Base-by-base conservation (phyloP, 2,329 filamentous ascomycete species). In the Paramyrothecium sp. region DNA sequence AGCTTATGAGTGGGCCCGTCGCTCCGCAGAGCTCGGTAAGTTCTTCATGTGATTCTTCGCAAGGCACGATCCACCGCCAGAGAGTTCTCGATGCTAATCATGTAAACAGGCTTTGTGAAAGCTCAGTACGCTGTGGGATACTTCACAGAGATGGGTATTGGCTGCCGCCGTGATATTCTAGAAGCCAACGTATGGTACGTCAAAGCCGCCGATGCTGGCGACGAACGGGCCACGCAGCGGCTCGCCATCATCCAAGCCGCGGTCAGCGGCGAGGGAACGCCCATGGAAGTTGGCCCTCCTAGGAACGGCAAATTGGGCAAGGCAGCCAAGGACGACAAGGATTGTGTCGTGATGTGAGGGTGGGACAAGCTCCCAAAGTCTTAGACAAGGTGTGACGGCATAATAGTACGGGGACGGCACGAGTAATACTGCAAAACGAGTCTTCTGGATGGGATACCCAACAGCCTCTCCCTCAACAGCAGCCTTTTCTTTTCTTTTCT, bases 171-270 rank as follows among this genome's bases (percentile, higher is more conserved):
- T 52, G 95, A 99, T 71, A 88, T 94, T n/a, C 83, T 99, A 48
- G 93, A 97, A 73, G 94, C 95, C 64, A 99, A 99, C 69, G 91
- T 97, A 33, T 98, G 93, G 94, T 99, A 99, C 71, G 94, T 99
- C 64, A 91, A 91, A 73, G 95, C 95, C 5, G 94, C 95, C 17
- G 94, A 97, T 64, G 86, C 91, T 53, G 95, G 94, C 51, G 93
- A 98, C 67, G 91, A 95, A 66, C 86, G 92, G 57, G 95, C 95
- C 53, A 94, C 89, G 72, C 89, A 95, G 67, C 86, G 95, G 23
- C 81, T 99, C 54, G 87, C 89, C 20, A 91, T 92, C 46, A 99
- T 99, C 60, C 86, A 90, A 60, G 89, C 90, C 10, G 94, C 95
- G 12, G 90, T 93, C 30, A 84, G 80, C 61, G 83, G 82, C 22